Conservation (phyloP, 192 early-diverging fungal genomes). For the Linnemannia hyalina region DNA sequence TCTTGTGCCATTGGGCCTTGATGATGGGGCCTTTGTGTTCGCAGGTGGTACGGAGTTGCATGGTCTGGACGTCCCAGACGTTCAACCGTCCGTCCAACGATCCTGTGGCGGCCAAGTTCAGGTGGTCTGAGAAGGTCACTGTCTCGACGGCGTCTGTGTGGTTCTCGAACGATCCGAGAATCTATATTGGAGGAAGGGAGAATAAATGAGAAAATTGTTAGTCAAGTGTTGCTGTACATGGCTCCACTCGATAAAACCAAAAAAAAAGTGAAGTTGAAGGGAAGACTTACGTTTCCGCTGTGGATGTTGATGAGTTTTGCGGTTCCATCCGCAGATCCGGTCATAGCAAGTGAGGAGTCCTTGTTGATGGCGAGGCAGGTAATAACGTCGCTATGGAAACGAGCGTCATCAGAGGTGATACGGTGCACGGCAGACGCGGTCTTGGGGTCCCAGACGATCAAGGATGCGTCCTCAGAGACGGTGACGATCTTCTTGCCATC, state of each 20-base stretch:
- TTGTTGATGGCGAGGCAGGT: constrained; percentile 79
- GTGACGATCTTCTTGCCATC: constrained; percentile 91
- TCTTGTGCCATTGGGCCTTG: constrained; percentile 77
- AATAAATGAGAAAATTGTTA: neutral
- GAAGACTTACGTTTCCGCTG: constrained; percentile 71
- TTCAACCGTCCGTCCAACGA: constrained; percentile 90
- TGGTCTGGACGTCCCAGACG: constrained; percentile 92
- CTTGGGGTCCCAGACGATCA: constrained; percentile 96
- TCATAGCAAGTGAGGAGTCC: constrained; percentile 83
- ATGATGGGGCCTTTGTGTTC: constrained; percentile 90
- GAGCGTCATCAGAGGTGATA: constrained; percentile 77
- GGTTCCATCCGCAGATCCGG: constrained; percentile 86
- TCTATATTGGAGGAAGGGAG: constrained; percentile 47
- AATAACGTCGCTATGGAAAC: constrained; percentile 89
- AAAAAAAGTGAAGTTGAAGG: neutral
- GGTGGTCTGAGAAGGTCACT: constrained; percentile 80
- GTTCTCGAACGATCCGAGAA: constrained; percentile 86
- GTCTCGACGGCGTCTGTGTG: constrained; percentile 90
- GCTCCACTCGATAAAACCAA: too few relatives aligned
- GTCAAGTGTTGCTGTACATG: too few relatives aligned
- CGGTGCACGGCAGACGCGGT: constrained; percentile 76
- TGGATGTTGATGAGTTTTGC: constrained; percentile 82
- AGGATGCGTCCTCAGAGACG: constrained; percentile 84
- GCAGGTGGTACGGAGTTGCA: constrained; percentile 85
- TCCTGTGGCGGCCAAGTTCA: constrained; percentile 84